Percentiles rank a stretch among this genome's conserved stretches.
These are phyloP conservation scores for Phytophthora sansomeana DNA, from an alignment of 352 stramenopile species.

Conservation along the genomic window DNA sequence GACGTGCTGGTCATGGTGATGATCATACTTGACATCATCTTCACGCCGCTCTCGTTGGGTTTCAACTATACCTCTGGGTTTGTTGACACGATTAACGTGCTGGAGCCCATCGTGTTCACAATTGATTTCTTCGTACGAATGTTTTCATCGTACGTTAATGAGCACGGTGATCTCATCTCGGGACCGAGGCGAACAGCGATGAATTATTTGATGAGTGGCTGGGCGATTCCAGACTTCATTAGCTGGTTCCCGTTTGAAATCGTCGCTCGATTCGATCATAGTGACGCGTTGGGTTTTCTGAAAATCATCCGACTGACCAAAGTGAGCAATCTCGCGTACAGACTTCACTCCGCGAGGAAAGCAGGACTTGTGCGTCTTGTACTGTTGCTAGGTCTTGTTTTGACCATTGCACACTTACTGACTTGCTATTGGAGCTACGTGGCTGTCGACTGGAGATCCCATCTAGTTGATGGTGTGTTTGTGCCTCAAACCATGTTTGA, in stretches of 20 bases:
- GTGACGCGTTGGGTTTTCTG: slow-evolving; percentile 54
- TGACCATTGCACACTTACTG: slow-evolving; percentile 59
- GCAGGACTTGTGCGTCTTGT: slow-evolving; percentile 65
- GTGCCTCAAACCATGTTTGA: slow-evolving; percentile 32
- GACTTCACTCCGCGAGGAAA: slow-evolving; percentile 67
- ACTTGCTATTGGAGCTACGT: slow-evolving; percentile 72
- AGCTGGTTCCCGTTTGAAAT: slow-evolving; percentile 74
- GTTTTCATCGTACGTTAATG: slow-evolving; percentile 63
- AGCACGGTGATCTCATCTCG: slow-evolving; percentile 59
- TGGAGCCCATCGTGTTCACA: slow-evolving; percentile 54
- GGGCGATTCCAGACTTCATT: slow-evolving; percentile 67
- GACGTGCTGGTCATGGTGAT: slow-evolving; percentile 60
- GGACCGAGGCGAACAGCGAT: slow-evolving; percentile 48
- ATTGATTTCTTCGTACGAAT: slow-evolving; percentile 68
- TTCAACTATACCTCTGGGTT: slow-evolving; percentile 52
- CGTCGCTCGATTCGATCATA: slow-evolving; percentile 37
- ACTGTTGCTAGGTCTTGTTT: slow-evolving; percentile 53
- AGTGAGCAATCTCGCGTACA: slow-evolving; percentile 63
- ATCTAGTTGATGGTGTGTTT: slow-evolving; percentile 47
- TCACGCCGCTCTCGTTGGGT: slow-evolving; percentile 65
- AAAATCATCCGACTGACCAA: slow-evolving; percentile 77
- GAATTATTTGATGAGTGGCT: slow-evolving; percentile 64
- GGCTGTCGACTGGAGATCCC: slow-evolving; percentile 50
- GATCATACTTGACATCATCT: slow-evolving; percentile 58
- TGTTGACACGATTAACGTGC: slow-evolving; percentile 39